Base-by-base conservation (phyloP, 768 basidiomycete species). In the Tylopilus rubrobrunneus region DNA sequence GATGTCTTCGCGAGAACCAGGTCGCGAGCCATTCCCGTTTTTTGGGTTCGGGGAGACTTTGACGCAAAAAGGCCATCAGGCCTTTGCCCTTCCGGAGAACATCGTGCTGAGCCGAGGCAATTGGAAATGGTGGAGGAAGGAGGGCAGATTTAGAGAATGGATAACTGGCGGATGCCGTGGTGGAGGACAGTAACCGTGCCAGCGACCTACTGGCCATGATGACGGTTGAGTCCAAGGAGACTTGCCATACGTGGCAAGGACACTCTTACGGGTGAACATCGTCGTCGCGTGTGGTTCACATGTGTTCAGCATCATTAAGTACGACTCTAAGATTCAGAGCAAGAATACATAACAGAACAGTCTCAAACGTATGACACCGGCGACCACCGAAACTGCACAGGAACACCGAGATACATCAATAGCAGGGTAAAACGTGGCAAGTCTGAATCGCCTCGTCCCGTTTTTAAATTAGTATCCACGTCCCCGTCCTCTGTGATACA, bases 71-170 rank as follows among this genome's bases (percentile, higher is more conserved):
- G 31, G 80, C 73, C 86, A 93, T 89, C 49, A 93, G 77, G 40
- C 89, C 89, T 72, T 84, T 87, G 68, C 91, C 91, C 55, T 78
- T 62, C 21, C 74, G 76, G 19, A 89, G 76, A 33, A 77, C 67
- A 40, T 72, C 73, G 12, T 77, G 67, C 14, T 80, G 74, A 34
- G 39, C 46, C 9, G 60, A 46, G 25, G 74, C 62, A 37, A 73
- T 63, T 45, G 74, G 64, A 9, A 81, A 75, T 27, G 75, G 67
- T 0, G 80, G 72, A 19, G 76, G 78, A 29, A 82, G 71, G 33
- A 86, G 74, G 31, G 82, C 88, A 11, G 76, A 77, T 64, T 81
- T 86, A 28, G 90, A 88, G 73, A 89, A 93, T 23, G 88, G 85
- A 64, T 92, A 92, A 17, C 49, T 41, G 11, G 31, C 7, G 31